Evolutionary conservation across 495 filamentous ascomycete genomes (phyloP).

Genomic region (Trichoderma reesei): DNA sequence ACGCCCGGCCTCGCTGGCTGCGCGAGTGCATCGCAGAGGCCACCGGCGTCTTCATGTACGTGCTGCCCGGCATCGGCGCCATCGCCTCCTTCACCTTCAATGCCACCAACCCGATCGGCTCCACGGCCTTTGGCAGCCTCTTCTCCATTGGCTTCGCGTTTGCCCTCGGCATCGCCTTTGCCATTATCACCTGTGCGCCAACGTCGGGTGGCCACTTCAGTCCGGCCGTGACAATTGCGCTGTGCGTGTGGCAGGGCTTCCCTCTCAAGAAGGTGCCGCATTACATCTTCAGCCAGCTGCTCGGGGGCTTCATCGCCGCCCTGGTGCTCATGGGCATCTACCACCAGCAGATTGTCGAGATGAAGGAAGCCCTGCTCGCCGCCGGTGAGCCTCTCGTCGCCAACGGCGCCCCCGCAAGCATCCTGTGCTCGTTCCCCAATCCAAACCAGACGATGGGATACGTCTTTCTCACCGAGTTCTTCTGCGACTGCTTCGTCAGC

Average conservation of each 20-base stretch:
- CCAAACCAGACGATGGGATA: slow-evolving; percentile 37
- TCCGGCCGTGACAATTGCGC: slow-evolving; percentile 40
- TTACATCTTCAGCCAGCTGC: slow-evolving; percentile 44
- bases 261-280: slow-evolving; percentile 41
- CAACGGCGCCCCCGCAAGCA: slow-evolving; percentile 36
- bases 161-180: slow-evolving; percentile 44
- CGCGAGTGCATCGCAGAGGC: slow-evolving; percentile 41
- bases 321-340: slow-evolving; percentile 42
- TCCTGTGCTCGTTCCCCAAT: slow-evolving; percentile 36
- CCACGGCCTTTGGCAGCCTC: slow-evolving; percentile 29
- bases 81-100: slow-evolving; percentile 37
- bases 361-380: slow-evolving; percentile 23
- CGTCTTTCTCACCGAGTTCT: slow-evolving; percentile 45
- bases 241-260: slow-evolving; percentile 44
- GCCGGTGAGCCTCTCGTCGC: slow-evolving; percentile 28
- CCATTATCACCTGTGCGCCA: slow-evolving; percentile 42
- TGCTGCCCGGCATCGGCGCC: slow-evolving; percentile 40
- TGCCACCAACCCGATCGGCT: slow-evolving; percentile 16
- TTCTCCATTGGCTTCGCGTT: slow-evolving; percentile 42
- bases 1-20: slow-evolving; percentile 34
- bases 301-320: slow-evolving; percentile 42
- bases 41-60: slow-evolving; percentile 44
- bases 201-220: slow-evolving; percentile 46
- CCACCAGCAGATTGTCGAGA: slow-evolving; percentile 33
- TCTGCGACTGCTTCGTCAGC: slow-evolving; percentile 42